Evolutionary conservation across 805 yeast species (phyloP).

Genomic region (Henningerozyma blattae): DNA sequence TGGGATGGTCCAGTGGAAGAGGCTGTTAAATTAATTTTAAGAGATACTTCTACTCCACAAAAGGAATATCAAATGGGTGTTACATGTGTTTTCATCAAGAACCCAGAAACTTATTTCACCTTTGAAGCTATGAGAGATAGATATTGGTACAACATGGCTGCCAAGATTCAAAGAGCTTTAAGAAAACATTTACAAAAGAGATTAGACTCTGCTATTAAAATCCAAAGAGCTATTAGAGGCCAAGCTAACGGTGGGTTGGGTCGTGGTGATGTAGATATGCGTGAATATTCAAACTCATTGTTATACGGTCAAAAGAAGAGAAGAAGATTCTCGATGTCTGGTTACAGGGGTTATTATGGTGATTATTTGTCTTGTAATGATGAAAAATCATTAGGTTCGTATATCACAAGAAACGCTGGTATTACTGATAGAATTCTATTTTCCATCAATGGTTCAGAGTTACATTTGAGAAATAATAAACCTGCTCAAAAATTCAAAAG

Average conservation of each 20-base stretch:
- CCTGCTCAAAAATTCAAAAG: constrained; percentile 72
- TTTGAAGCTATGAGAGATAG: constrained; percentile 91
- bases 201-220: constrained; percentile 72
- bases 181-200: constrained; percentile 69
- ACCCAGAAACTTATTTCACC: constrained; percentile 93
- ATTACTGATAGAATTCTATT: constrained; percentile 61
- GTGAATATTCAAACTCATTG: constrained; percentile 70
- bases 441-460: constrained; percentile 69
- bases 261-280: constrained; percentile 66
- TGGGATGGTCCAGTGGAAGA: constrained; percentile 47
- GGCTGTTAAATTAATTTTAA: constrained; percentile 41
- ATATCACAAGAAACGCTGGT: constrained; percentile 56
- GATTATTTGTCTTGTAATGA: constrained; percentile 84
- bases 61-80: constrained; percentile 85
- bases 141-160: constrained; percentile 97
- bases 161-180: constrained; percentile 94
- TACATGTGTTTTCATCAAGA: constrained; percentile 84
- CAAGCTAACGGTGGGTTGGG: constrained; percentile 32
- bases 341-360: constrained; percentile 85
- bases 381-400: constrained; percentile 62
- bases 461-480: constrained; percentile 82
- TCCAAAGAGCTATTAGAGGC: constrained; percentile 75
- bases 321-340: constrained; percentile 74
- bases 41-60: constrained; percentile 55
- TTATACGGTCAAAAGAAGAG: constrained; percentile 74